Percentiles rank a stretch among this genome's conserved stretches.
These are phyloP conservation scores for Eragrostis nindensis DNA, from an alignment of 176 grass and related monocot genomes.

Conservation along the genomic window DNA sequence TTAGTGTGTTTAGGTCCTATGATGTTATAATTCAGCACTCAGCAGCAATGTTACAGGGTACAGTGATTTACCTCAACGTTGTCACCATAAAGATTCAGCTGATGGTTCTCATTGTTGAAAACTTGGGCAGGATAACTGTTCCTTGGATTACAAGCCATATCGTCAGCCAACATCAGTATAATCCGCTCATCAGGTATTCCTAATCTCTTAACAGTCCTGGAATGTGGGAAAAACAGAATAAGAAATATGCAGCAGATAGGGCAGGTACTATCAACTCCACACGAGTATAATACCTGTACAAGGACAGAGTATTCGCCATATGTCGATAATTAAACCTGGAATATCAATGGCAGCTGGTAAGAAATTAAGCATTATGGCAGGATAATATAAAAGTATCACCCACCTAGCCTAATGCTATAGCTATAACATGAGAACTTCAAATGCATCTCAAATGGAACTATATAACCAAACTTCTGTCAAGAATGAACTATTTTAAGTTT, in stretches of 20 bases:
- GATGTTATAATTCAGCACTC: constrained; percentile 32
- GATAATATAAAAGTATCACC: constrained; percentile 26
- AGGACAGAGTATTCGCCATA: constrained; percentile 93
- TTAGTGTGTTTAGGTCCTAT: constrained; percentile 1
- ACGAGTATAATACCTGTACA: constrained; percentile 71
- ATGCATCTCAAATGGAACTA: not conserved
- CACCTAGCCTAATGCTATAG: constrained; percentile 16
- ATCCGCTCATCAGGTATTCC: constrained; percentile 97
- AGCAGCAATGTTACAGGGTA: constrained; percentile 10
- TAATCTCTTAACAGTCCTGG: constrained; percentile 94
- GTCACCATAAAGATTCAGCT: constrained; percentile 92
- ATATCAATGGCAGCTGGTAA: constrained; percentile 13
- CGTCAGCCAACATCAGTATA: constrained; percentile 98
- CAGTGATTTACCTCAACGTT: constrained; percentile 84
- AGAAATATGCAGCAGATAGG: constrained; percentile 15
- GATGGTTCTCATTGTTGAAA: constrained; percentile 99
- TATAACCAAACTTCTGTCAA: not conserved
- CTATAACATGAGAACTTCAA: not conserved
- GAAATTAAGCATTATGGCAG: not conserved
- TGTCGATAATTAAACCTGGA: constrained; percentile 98
- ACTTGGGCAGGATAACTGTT: constrained; percentile 98
- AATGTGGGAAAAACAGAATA: constrained; percentile 19
- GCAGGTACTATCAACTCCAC: not conserved
- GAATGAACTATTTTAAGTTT: not conserved
- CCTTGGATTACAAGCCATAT: constrained; percentile 94